Evolutionary conservation across 208 protist species (phyloP).

Genomic region (Acanthamoeba quina): DNA sequence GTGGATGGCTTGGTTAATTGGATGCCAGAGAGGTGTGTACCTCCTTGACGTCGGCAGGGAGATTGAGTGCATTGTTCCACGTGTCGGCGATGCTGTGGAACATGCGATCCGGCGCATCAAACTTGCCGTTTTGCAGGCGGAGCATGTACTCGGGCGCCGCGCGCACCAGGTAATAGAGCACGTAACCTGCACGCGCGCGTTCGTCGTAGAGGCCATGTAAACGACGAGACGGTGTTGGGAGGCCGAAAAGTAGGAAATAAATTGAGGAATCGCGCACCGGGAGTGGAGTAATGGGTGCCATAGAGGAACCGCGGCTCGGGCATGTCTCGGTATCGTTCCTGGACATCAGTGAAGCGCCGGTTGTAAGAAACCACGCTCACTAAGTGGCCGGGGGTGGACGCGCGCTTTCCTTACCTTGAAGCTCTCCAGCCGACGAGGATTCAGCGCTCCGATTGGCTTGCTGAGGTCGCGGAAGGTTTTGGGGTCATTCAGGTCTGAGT

Average conservation of each 20-base stretch:
- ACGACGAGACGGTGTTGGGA: too few species aligned
- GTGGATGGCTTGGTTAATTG: not conserved
- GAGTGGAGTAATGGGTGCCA: conserved; percentile 96
- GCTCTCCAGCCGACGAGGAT: conserved; percentile 85
- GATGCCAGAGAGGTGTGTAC: conserved; percentile 15
- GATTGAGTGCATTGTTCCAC: conserved; percentile 90
- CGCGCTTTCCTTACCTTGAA: conserved; percentile 84
- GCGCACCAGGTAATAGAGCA: conserved; percentile 95
- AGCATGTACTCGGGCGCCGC: conserved; percentile 93
- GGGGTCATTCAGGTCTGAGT: conserved; percentile 86
- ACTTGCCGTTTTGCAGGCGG: conserved; percentile 93
- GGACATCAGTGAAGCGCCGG: not conserved
- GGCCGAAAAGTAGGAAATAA: too few species aligned
- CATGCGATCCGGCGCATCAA: conserved; percentile 94
- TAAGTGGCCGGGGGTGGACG: not conserved
- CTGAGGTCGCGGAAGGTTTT: conserved; percentile 92
- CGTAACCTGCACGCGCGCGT: conserved; percentile 84
- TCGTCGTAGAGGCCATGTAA: too few species aligned
- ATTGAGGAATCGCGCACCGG: conserved; percentile 77
- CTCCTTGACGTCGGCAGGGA: conserved; percentile 94
- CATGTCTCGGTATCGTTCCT: conserved; percentile 86
- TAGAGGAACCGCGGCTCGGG: conserved; percentile 92
- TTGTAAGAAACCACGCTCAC: not conserved
- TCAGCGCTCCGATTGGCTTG: conserved; percentile 95
- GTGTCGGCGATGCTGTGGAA: conserved; percentile 93